Percentiles rank a stretch among this genome's conserved stretches.
These are phyloP conservation scores for Nemania diffusa DNA, from an alignment of 2,329 filamentous ascomycete genomes.

Conservation along the genomic window DNA sequence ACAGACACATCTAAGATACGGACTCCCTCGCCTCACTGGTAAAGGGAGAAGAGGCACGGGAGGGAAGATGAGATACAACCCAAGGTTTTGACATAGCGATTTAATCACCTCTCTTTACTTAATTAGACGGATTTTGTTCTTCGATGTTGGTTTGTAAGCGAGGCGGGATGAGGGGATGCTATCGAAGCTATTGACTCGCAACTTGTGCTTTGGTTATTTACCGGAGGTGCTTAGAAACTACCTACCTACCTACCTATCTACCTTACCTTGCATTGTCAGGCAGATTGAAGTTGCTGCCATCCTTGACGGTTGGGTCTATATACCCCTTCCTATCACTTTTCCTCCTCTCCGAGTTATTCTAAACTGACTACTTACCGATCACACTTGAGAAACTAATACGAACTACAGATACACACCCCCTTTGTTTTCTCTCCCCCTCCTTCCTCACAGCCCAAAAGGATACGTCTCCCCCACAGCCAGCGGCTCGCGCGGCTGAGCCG, in stretches of 20 bases:
- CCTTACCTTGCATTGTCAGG: too few relatives aligned
- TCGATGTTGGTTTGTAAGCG: background rate
- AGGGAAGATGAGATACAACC: background rate
- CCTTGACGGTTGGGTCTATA: too few relatives aligned
- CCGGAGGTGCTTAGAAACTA: too few relatives aligned
- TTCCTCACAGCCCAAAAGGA: constrained; percentile 58
- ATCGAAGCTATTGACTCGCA: background rate
- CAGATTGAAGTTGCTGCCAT: too few relatives aligned
- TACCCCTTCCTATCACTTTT: too few relatives aligned
- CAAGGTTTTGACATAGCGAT: background rate
- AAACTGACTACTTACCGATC: background rate
- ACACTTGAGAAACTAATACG: background rate
- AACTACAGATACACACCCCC: background rate
- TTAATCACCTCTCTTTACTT: background rate
- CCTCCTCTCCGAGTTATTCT: background rate
- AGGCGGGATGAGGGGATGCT: background rate
- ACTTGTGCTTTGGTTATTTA: background rate
- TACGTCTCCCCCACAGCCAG: constrained; percentile 60
- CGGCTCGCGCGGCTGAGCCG: constrained; percentile 55
- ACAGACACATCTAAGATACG: background rate
- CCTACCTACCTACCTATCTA: too few relatives aligned
- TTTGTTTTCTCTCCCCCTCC: background rate
- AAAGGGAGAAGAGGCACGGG: background rate
- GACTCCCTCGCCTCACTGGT: background rate
- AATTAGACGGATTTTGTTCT: background rate